These are phyloP conservation scores for Silene noctiflora DNA, from an alignment of 179 eudicot species.

Conservation along the genomic window DNA sequence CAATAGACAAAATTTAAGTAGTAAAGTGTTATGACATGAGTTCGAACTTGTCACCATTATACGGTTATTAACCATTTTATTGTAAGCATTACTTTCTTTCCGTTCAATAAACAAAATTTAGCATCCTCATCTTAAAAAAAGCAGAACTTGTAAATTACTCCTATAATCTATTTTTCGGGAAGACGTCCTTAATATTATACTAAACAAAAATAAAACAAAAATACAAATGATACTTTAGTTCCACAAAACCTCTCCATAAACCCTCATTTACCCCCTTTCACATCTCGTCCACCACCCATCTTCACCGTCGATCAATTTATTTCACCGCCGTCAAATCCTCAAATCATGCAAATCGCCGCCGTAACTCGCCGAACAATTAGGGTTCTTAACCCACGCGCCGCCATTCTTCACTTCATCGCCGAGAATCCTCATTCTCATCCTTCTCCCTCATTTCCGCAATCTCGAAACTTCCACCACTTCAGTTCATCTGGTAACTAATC, in stretches of 20 bases:
- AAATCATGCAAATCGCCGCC: slow-evolving; percentile 28
- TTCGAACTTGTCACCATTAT: too few relatives aligned
- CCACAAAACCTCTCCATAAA: not conserved
- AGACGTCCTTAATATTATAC: too few relatives aligned
- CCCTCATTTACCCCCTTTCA: not conserved
- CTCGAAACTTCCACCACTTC: slow-evolving; percentile 18
- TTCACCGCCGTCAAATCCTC: slow-evolving; percentile 1
- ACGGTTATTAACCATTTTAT: too few relatives aligned
- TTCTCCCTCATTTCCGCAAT: slow-evolving; percentile 14
- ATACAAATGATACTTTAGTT: not conserved
- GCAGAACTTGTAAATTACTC: too few relatives aligned
- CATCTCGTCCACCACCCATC: not conserved
- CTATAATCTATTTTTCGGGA: too few relatives aligned
- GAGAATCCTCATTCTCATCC: slow-evolving; percentile 4
- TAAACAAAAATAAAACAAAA: too few relatives aligned
- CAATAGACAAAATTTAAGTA: too few relatives aligned
- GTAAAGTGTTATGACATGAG: too few relatives aligned
- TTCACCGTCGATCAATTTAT: not conserved
- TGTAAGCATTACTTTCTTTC: too few relatives aligned
- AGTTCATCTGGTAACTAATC: slow-evolving; percentile 19
- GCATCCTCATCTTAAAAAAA: too few relatives aligned
- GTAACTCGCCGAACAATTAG: slow-evolving; percentile 29
- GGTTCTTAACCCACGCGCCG: slow-evolving; percentile 20
- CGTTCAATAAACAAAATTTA: too few relatives aligned
- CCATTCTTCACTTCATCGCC: slow-evolving; percentile 15